phyloP scores from a whole-genome alignment of 169 alveolate genomes.

The Plasmodium berghei region DNA sequence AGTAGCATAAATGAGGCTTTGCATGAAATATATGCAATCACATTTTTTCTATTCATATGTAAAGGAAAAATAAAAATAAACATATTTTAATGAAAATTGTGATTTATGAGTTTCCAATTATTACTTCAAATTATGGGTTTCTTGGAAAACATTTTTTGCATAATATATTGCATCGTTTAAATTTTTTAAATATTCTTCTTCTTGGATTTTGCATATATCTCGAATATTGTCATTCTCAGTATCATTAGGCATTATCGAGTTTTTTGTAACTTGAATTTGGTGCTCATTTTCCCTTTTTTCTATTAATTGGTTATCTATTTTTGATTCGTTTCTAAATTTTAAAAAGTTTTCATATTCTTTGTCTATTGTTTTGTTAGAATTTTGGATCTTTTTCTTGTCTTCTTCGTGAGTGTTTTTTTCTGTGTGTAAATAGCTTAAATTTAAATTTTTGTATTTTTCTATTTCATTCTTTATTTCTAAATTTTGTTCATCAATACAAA shows the following conservation, averaged over 20 bases:
- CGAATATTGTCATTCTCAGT: background rate
- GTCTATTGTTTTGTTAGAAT: constrained; percentile 7
- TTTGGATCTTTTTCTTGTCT: constrained; percentile 36
- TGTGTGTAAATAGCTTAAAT: constrained; percentile 6
- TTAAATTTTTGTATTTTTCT: constrained; percentile 35
- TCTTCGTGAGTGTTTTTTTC: constrained; percentile 30
- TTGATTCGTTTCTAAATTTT: constrained; percentile 48
- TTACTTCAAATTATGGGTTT: constrained; percentile 57
- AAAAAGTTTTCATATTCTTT: constrained; percentile 41
- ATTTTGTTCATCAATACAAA: constrained; percentile 45
- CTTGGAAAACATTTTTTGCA: constrained; percentile 43
- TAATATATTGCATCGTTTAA: constrained; percentile 62
- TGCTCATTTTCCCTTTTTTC: constrained; percentile 26
- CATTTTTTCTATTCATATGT: background rate
- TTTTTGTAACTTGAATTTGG: background rate
- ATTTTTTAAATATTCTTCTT: constrained; percentile 42
- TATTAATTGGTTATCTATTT: constrained; percentile 1
- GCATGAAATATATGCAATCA: background rate
- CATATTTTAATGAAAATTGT: background rate
- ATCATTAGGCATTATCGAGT: background rate
- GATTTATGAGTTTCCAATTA: background rate
- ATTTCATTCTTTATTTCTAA: constrained; percentile 55
- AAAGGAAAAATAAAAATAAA: no score
- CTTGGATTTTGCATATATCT: constrained; percentile 29
- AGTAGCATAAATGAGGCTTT: no score